These are phyloP conservation scores for Suhomyces anneliseae DNA, from an alignment of 1,139 yeast species.

Conservation along the genomic window DNA sequence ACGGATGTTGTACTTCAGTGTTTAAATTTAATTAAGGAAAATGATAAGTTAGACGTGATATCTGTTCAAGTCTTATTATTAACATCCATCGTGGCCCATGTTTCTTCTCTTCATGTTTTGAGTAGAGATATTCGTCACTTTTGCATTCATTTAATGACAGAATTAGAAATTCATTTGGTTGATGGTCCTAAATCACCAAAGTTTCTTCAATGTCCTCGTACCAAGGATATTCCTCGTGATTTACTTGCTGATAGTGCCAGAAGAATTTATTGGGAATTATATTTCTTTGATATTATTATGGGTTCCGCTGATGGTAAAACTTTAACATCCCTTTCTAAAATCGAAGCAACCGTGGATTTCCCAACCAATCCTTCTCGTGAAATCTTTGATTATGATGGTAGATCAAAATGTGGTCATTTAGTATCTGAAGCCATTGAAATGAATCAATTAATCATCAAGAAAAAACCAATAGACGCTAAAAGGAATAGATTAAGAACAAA, in stretches of 20 bases:
- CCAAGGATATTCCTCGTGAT: constrained; percentile 15
- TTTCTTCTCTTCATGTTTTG: constrained; percentile 47
- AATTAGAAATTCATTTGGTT: constrained; percentile 33
- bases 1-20: constrained; percentile 35
- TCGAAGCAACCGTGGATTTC: constrained; percentile 31
- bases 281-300: constrained; percentile 48
- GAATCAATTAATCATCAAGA: constrained; percentile 42
- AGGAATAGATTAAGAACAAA: constrained; percentile 40
- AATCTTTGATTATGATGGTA: constrained; percentile 45
- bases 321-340: constrained; percentile 35
- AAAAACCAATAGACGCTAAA: constrained; percentile 33
- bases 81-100: constrained; percentile 43
- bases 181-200: constrained; percentile 20
- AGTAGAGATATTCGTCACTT: constrained; percentile 40
- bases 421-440: constrained; percentile 49
- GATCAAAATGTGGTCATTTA: constrained; percentile 47
- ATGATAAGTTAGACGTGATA: constrained; percentile 32
- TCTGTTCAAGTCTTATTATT: constrained; percentile 42
- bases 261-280: constrained; percentile 49
- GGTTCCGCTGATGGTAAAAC: constrained; percentile 55
- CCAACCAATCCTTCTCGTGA: constrained; percentile 35
- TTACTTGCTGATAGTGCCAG: constrained; percentile 36
- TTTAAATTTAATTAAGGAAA: constrained; percentile 29
- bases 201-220: constrained; percentile 15
- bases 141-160: constrained; percentile 34